phyloP scores from a whole-genome alignment of 805 yeast genomes.

The Citeromyces matritensis region DNA sequence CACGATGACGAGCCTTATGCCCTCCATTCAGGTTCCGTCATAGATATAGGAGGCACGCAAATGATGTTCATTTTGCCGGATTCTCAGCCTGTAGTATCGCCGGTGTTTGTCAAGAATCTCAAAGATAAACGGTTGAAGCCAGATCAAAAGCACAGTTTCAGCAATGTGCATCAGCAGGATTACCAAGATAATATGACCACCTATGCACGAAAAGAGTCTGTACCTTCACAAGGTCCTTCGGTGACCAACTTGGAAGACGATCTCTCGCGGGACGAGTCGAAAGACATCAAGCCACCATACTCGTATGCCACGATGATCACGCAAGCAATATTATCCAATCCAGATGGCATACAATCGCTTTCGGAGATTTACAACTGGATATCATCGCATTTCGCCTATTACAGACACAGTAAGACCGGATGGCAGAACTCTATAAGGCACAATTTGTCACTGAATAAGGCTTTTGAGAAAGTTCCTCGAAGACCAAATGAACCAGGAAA shows the following conservation, averaged over 20 bases:
- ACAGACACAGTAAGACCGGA: conserved; percentile 83
- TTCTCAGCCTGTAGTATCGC: conserved; percentile 55
- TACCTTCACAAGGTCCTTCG: not conserved
- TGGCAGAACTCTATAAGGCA: conserved; percentile 99
- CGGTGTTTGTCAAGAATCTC: conserved; percentile 23
- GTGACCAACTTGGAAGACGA: conserved; percentile 23
- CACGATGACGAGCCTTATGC: conserved; percentile 22
- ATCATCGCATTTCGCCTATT: conserved; percentile 75
- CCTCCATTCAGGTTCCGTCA: conserved; percentile 72
- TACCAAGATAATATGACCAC: not conserved
- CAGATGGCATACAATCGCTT: conserved; percentile 77
- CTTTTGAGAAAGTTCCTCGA: conserved; percentile 94
- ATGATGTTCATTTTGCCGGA: conserved; percentile 98
- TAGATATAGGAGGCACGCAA: conserved; percentile 94
- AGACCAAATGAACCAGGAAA: conserved; percentile 95
- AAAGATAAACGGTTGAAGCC: conserved; percentile 10
- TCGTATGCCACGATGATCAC: conserved; percentile 98
- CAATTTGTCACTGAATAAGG: conserved; percentile 86
- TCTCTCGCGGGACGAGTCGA: conserved; percentile 79
- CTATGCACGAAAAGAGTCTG: too few species aligned
- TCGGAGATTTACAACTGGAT: conserved; percentile 92
- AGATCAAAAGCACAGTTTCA: conserved; percentile 1
- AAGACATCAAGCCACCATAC: conserved; percentile 91
- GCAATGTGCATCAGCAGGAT: conserved; percentile 9
- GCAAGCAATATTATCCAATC: conserved; percentile 82